Percentiles rank a stretch among this genome's conserved stretches.
These are phyloP conservation scores for Trametes elegans DNA, from an alignment of 768 basidiomycete genomes.

Conservation along the genomic window DNA sequence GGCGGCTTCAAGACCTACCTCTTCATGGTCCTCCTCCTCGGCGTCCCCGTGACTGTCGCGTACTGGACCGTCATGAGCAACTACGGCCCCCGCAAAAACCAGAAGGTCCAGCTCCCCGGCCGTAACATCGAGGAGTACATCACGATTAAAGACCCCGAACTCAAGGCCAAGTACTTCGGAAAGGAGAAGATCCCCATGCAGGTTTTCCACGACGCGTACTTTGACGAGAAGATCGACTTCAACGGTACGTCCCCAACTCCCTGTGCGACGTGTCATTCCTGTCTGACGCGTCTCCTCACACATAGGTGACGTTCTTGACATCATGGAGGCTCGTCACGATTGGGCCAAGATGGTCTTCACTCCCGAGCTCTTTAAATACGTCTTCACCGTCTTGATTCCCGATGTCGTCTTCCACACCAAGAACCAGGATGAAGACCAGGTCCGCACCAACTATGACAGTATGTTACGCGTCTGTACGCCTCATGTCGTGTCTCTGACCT, in stretches of 20 bases:
- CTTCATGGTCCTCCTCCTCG: slow-evolving; percentile 72
- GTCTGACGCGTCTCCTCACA: background rate
- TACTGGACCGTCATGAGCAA: slow-evolving; percentile 91
- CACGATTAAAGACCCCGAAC: slow-evolving; percentile 79
- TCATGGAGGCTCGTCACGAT: slow-evolving; percentile 93
- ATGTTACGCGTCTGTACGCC: slow-evolving; percentile 28
- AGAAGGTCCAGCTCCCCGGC: slow-evolving; percentile 81
- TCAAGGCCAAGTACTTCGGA: slow-evolving; percentile 76
- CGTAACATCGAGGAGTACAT: slow-evolving; percentile 89
- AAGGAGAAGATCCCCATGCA: slow-evolving; percentile 97
- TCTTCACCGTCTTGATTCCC: slow-evolving; percentile 84
- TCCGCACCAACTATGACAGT: slow-evolving; percentile 95
- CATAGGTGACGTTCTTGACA: slow-evolving; percentile 88
- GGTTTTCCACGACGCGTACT: slow-evolving; percentile 95
- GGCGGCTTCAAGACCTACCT: slow-evolving; percentile 86
- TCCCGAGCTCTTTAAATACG: slow-evolving; percentile 89
- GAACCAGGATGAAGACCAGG: slow-evolving; percentile 91
- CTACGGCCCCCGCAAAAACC: slow-evolving; percentile 78
- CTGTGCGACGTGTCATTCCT: slow-evolving; percentile 5
- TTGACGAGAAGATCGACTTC: slow-evolving; percentile 94
- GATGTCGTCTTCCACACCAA: slow-evolving; percentile 92
- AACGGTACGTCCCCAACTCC: slow-evolving; percentile 59
- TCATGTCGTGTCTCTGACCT: slow-evolving; percentile 13
- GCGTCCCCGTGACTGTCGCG: slow-evolving; percentile 70
- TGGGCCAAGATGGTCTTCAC: slow-evolving; percentile 95